phyloP scores from a whole-genome alignment of 139 green algal species.

The Chlamydomonas applanata region DNA sequence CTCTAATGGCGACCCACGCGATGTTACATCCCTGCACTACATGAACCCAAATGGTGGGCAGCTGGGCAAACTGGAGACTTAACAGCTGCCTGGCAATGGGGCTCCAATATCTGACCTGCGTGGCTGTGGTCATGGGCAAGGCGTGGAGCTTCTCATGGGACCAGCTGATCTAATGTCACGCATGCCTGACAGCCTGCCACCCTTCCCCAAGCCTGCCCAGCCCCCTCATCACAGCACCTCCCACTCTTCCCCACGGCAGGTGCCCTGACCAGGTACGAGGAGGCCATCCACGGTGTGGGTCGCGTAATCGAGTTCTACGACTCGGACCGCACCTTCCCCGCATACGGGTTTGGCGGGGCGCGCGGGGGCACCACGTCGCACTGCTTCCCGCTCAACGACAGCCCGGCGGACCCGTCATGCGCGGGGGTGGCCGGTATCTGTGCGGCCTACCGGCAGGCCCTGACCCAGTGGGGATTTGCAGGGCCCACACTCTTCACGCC shows the following conservation, averaged over 20 bases:
- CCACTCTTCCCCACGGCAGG: not conserved
- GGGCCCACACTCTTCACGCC: slow-evolving; percentile 51
- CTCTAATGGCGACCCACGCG: slow-evolving; percentile 37
- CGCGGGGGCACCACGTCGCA: slow-evolving; percentile 24
- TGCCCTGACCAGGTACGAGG: slow-evolving; percentile 43
- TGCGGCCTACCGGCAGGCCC: slow-evolving; percentile 16
- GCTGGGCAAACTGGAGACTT: too few species aligned
- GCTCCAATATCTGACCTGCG: too few species aligned
- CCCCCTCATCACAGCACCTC: not conserved
- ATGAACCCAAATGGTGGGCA: not conserved
- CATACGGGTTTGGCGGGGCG: slow-evolving; percentile 46
- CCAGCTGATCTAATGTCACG: too few species aligned
- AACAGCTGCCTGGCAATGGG: too few species aligned
- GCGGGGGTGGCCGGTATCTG: too few species aligned
- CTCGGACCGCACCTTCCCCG: slow-evolving; percentile 37
- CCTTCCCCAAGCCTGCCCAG: too few species aligned
- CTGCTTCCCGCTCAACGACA: slow-evolving; percentile 43
- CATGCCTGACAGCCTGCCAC: too few species aligned
- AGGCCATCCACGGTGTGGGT: slow-evolving; percentile 43
- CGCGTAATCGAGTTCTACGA: slow-evolving; percentile 49
- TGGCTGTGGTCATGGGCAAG: too few species aligned
- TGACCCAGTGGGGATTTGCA: slow-evolving; percentile 33
- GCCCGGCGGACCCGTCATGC: too few species aligned
- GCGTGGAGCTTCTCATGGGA: too few species aligned
- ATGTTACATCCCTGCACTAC: slow-evolving; percentile 40